These are phyloP conservation scores for Monosporascus sp. DNA, from an alignment of 2,329 filamentous ascomycete species.

Conservation along the genomic window DNA sequence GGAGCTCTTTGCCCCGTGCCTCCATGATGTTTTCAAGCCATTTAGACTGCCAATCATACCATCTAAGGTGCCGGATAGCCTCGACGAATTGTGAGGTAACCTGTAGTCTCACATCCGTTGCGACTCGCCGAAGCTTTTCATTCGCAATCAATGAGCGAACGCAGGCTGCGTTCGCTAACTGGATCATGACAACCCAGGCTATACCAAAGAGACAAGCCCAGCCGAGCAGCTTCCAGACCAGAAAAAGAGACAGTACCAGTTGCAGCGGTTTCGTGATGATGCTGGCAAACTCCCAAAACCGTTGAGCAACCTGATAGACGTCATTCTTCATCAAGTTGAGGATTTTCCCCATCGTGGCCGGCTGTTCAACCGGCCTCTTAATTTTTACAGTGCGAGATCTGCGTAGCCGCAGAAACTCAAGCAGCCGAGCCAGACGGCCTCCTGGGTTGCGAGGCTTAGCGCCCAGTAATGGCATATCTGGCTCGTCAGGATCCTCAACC, in stretches of 20 bases:
- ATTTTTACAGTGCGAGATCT: constrained; percentile 12
- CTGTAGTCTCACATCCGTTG: constrained; percentile 74
- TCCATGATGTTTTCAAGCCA: constrained; percentile 69
- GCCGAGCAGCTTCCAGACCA: constrained; percentile 76
- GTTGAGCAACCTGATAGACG: constrained; percentile 74
- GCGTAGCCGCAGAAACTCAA: constrained; percentile 21
- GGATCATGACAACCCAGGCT: constrained; percentile 61
- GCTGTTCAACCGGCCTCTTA: constrained; percentile 36
- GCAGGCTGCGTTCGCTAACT: constrained; percentile 63
- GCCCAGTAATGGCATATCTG: constrained; percentile 16
- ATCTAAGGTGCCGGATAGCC: constrained; percentile 72
- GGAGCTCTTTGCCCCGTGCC: constrained; percentile 62
- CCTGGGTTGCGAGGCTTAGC: constrained; percentile 12
- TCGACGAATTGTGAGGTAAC: constrained; percentile 83
- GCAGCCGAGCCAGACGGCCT: constrained; percentile 20
- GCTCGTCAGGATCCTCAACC: constrained; percentile 8
- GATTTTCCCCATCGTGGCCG: constrained; percentile 84
- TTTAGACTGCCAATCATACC: constrained; percentile 76
- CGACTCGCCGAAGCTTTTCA: constrained; percentile 64
- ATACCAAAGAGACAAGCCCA: constrained; percentile 74
- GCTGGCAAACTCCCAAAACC: constrained; percentile 83
- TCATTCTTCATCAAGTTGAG: constrained; percentile 81
- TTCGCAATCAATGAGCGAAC: constrained; percentile 62
- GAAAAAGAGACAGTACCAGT: constrained; percentile 64
- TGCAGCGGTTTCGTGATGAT: constrained; percentile 72